Percentiles rank a stretch among this genome's conserved stretches.
Conservation (phyloP, 257 asterid species). For the Solanum appendiculatum region DNA sequence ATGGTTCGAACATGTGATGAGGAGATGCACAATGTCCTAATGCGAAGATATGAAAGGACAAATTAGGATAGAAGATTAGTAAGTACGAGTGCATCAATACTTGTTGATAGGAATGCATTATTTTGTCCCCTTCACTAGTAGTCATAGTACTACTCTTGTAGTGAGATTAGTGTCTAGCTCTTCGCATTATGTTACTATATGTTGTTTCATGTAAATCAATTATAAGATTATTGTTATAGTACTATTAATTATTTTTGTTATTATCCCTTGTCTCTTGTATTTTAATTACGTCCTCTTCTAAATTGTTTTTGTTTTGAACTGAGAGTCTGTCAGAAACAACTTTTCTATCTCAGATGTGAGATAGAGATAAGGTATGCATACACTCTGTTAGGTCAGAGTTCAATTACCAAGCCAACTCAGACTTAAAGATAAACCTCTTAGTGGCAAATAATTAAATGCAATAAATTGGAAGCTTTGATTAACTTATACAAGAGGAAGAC, state of each 20-base stretch:
- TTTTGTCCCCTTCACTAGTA: neutral
- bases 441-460: neutral
- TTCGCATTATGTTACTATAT: too few species aligned
- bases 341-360: neutral
- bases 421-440: neutral
- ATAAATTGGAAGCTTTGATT: constrained; percentile 2
- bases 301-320: neutral
- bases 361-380: neutral
- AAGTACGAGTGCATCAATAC: too few species aligned
- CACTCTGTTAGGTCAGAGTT: neutral
- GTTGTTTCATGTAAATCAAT: too few species aligned
- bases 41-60: too few species aligned
- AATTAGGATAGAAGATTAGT: too few species aligned
- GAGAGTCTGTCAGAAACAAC: neutral
- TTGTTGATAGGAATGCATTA: neutral
- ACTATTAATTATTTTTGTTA: too few species aligned
- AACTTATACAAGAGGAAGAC: constrained; percentile 22
- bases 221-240: neutral
- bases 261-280: neutral
- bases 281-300: neutral
- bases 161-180: neutral
- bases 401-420: neutral
- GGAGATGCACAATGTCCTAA: too few species aligned
- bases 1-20: too few species aligned
- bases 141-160: neutral